Evolutionary conservation across 768 basidiomycete species (phyloP).

Genomic region (Russula sp.): DNA sequence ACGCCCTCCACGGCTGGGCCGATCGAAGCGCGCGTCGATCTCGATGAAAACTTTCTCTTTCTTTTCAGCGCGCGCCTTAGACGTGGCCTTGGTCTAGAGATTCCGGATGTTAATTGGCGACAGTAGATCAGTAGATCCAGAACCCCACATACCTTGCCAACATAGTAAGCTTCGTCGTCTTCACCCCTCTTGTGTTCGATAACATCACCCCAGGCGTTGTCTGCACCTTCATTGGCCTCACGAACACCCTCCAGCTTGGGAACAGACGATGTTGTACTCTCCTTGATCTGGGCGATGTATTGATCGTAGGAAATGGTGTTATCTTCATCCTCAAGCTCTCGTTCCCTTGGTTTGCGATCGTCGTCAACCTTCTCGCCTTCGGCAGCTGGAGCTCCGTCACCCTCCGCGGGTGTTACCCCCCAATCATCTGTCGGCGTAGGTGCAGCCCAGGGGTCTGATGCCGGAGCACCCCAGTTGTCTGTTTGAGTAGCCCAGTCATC

Average conservation of each 20-base stretch:
- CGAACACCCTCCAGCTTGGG: constrained; percentile 69
- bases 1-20: constrained; percentile 64
- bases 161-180: constrained; percentile 70
- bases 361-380: constrained; percentile 33
- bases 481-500: constrained; percentile 36
- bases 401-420: constrained; percentile 30
- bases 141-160: constrained; percentile 65
- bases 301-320: constrained; percentile 92
- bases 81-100: constrained; percentile 52
- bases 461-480: constrained; percentile 33
- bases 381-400: constrained; percentile 31
- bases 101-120: background rate
- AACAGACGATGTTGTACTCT: constrained; percentile 46
- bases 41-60: constrained; percentile 90
- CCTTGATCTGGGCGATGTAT: constrained; percentile 79
- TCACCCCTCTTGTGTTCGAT: constrained; percentile 60
- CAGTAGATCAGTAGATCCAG: background rate
- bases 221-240: constrained; percentile 79
- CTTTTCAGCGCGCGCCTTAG: constrained; percentile 71
- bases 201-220: constrained; percentile 63
- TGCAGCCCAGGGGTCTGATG: constrained; percentile 35
- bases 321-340: constrained; percentile 80
- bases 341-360: constrained; percentile 40
- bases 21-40: constrained; percentile 85
- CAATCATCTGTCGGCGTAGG: constrained; percentile 29